Evolutionary conservation across 768 basidiomycete species (phyloP).

Genomic region (Lactifluus pinguis): DNA sequence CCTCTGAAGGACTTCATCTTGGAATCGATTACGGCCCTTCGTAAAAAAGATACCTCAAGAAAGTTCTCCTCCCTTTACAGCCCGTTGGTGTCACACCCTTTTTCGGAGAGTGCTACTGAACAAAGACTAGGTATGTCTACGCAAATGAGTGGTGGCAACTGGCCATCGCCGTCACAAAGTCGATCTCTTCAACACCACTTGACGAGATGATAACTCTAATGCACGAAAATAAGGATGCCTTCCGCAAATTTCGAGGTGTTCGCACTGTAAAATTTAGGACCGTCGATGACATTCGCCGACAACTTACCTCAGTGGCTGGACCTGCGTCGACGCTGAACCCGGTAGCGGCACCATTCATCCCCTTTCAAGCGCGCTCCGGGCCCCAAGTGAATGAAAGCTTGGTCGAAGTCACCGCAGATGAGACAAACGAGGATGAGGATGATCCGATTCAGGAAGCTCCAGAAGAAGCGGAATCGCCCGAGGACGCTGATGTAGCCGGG

Average conservation of each 20-base stretch:
- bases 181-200: slow-evolving; percentile 2
- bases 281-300: background rate
- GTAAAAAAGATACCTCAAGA: background rate
- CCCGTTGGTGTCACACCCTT: background rate
- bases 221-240: background rate
- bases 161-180: background rate
- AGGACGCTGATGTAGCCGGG: background rate
- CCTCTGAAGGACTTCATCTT: background rate
- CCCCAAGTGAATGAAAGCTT: too few species aligned
- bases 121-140: slow-evolving; percentile 5
- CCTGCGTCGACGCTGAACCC: slow-evolving; percentile 8
- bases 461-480: slow-evolving; percentile 4
- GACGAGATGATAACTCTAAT: slow-evolving; percentile 13
- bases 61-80: background rate
- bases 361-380: too few species aligned
- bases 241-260: background rate
- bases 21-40: slow-evolving; percentile 2
- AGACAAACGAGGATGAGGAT: background rate
- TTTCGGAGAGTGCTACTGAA: background rate
- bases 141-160: background rate
- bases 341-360: slow-evolving; percentile 4
- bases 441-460: background rate
- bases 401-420: background rate
- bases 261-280: slow-evolving; percentile 4
- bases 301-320: slow-evolving; percentile 5